Evolutionary conservation across 2,329 filamentous ascomycete species (phyloP).

Genomic region (Ophiosphaerella korrae): DNA sequence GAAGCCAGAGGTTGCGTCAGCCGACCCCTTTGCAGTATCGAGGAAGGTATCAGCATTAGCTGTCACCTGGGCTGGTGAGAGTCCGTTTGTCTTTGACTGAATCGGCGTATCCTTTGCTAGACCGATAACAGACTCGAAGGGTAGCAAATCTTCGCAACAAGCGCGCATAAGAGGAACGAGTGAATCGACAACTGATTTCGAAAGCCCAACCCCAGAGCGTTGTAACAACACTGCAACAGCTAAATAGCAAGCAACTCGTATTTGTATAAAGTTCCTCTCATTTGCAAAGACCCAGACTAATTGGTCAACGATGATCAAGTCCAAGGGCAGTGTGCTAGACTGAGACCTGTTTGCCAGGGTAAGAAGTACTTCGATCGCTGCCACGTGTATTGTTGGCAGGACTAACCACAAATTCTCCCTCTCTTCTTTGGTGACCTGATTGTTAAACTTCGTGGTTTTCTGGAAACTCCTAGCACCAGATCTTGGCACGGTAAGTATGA

Average conservation of each 20-base stretch:
- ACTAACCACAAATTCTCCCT: conserved; percentile 76
- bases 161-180: conserved; percentile 66
- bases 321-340: conserved; percentile 62
- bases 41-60: conserved; percentile 78
- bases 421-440: conserved; percentile 76
- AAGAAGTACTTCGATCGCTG: conserved; percentile 67
- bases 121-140: conserved; percentile 39
- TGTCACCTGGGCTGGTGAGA: conserved; percentile 41
- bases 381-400: conserved; percentile 75
- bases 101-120: conserved; percentile 45
- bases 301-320: conserved; percentile 72
- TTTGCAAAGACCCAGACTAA: conserved; percentile 70
- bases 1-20: conserved; percentile 43
- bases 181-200: conserved; percentile 68
- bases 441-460: conserved; percentile 63
- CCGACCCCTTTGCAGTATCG: conserved; percentile 44
- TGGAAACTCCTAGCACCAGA: conserved; percentile 48
- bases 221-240: conserved; percentile 64
- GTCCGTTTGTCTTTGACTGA: conserved; percentile 50
- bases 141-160: conserved; percentile 77
- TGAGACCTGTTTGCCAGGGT: conserved; percentile 64
- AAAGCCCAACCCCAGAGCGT: conserved; percentile 68
- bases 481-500: conserved; percentile 65
- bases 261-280: conserved; percentile 54
- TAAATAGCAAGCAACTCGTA: conserved; percentile 67